Percentiles rank a stretch among this genome's conserved stretches.
Conservation (phyloP, 164 flowering plant genomes). For the Sextonia rubra region DNA sequence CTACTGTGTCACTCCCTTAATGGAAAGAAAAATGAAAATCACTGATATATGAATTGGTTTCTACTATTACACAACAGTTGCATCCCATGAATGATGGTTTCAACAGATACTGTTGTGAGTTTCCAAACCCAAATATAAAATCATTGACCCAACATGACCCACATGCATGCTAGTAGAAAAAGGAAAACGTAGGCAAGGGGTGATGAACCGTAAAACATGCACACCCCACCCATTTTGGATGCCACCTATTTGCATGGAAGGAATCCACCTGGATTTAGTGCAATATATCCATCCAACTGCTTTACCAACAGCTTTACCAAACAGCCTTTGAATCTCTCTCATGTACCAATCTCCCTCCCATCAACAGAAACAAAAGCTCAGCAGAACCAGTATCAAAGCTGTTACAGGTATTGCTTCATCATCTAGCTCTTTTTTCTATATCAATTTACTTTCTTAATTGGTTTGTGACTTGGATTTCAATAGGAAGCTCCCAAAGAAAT, state of each 20-base stretch:
- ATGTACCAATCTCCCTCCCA: background rate
- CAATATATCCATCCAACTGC: slow-evolving; percentile 37
- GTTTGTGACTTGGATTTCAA: background rate
- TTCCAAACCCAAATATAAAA: no score
- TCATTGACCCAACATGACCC: no score
- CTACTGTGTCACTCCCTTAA: no score
- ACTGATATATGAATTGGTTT: no score
- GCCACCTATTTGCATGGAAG: slow-evolving; percentile 28
- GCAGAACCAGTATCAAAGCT: background rate
- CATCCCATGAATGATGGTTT: no score
- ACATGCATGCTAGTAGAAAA: background rate
- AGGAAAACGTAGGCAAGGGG: slow-evolving; percentile 33
- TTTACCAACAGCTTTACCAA: background rate
- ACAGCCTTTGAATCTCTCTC: background rate
- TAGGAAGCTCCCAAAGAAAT: background rate
- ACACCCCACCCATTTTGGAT: slow-evolving; percentile 6
- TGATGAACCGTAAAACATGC: slow-evolving; percentile 41
- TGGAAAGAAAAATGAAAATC: no score
- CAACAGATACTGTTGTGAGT: no score
- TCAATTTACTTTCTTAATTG: background rate
- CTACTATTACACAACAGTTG: no score
- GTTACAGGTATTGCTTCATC: slow-evolving; percentile 4
- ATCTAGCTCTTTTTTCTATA: background rate
- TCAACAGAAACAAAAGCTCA: background rate
- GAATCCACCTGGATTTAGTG: slow-evolving; percentile 24